phyloP scores from a whole-genome alignment of 169 alveolate genomes.

The Eimeria praecox region DNA sequence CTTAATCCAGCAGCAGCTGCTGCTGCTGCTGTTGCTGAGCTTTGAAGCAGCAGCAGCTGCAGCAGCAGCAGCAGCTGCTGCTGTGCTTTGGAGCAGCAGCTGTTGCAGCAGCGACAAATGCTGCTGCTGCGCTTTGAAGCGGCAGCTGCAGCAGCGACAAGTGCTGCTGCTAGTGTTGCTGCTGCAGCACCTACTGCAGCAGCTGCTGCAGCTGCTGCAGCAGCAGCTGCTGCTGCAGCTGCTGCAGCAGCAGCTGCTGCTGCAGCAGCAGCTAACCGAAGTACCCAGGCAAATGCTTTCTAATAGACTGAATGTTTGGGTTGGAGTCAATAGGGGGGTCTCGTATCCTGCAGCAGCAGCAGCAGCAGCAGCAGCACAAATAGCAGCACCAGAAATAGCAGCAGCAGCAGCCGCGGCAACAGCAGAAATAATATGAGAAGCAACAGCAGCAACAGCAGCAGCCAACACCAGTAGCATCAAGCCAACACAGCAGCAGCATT shows the following conservation, averaged over 20 bases:
- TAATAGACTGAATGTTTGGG: slow-evolving; percentile 47
- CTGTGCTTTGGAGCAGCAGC: background rate
- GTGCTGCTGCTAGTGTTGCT: background rate
- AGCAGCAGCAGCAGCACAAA: slow-evolving; percentile 42
- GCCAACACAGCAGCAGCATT: background rate
- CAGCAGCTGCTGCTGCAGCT: background rate
- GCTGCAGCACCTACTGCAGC: background rate
- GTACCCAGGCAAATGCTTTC: slow-evolving; percentile 47
- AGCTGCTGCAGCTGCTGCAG: background rate
- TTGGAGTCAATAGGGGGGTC: slow-evolving; percentile 64
- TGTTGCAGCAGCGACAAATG: background rate
- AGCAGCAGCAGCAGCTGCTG: background rate
- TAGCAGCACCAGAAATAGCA: slow-evolving; percentile 21
- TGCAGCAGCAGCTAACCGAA: slow-evolving; percentile 15
- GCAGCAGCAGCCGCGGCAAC: background rate
- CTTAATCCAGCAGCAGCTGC: background rate
- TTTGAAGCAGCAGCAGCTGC: background rate
- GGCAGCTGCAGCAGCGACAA: background rate
- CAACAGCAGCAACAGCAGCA: slow-evolving; percentile 7
- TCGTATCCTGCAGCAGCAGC: slow-evolving; percentile 60
- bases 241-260: slow-evolving; percentile 39
- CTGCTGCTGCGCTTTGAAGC: background rate
- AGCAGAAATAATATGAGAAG: background rate
- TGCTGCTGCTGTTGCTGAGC: no score
- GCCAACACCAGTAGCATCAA: slow-evolving; percentile 9